Evolutionary conservation across 1,139 yeast genomes (phyloP).

Genomic region (Yamadazyma buinensis): DNA sequence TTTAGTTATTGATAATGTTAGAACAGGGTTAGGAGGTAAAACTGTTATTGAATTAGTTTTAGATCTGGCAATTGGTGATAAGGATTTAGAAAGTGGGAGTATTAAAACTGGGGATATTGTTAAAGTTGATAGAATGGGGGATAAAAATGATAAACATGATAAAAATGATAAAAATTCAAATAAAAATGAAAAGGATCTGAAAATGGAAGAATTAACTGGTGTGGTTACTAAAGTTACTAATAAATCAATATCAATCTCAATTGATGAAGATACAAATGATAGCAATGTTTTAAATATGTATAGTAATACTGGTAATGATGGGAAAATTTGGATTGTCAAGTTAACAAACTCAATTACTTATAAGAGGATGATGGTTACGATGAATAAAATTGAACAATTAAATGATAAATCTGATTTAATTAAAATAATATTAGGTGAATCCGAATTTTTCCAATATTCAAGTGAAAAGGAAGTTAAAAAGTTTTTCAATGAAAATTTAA

Average conservation of each 20-base stretch:
- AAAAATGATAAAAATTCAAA: slow-evolving; percentile 6
- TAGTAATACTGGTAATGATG: slow-evolving; percentile 38
- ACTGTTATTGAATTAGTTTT: slow-evolving; percentile 60
- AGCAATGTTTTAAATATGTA: slow-evolving; percentile 42
- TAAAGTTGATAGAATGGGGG: slow-evolving; percentile 39
- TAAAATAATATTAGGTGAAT: slow-evolving; percentile 43
- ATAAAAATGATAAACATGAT: slow-evolving; percentile 9
- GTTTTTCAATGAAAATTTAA: slow-evolving; percentile 53
- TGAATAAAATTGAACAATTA: slow-evolving; percentile 62
- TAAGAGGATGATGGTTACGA: slow-evolving; percentile 75
- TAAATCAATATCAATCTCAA: slow-evolving; percentile 46
- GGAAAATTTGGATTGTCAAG: slow-evolving; percentile 59
- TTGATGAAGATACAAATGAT: slow-evolving; percentile 56
- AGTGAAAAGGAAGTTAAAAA: slow-evolving; percentile 10
- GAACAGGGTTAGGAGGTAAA: slow-evolving; percentile 83
- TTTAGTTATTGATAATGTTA: slow-evolving; percentile 52
- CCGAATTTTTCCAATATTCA: slow-evolving; percentile 19
- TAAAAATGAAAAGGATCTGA: slow-evolving; percentile 6
- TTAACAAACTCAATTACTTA: slow-evolving; percentile 68
- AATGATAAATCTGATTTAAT: slow-evolving; percentile 34
- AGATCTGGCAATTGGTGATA: slow-evolving; percentile 51
- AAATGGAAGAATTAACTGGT: slow-evolving; percentile 47
- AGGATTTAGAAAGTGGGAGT: slow-evolving; percentile 52
- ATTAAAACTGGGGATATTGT: slow-evolving; percentile 81
- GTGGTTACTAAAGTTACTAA: slow-evolving; percentile 53